Percentiles rank a stretch among this genome's conserved stretches.
phyloP scores from a whole-genome alignment of 2,329 filamentous ascomycete species.

The Paecilomyces fulvus region DNA sequence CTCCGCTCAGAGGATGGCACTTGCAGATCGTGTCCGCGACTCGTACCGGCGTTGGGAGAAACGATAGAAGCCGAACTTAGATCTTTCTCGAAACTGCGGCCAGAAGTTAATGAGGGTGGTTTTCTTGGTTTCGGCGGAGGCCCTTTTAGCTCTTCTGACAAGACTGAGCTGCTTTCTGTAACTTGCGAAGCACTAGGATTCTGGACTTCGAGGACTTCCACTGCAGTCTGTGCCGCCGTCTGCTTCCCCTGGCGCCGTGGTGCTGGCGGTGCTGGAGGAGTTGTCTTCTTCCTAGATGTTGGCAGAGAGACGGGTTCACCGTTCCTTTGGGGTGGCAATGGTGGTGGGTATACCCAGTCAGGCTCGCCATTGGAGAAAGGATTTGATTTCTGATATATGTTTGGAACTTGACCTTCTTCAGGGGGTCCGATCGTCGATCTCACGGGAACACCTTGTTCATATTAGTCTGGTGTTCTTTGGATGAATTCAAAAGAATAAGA shows the following conservation, averaged over 20 bases:
- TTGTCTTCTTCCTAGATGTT: not conserved
- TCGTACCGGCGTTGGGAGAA: not conserved
- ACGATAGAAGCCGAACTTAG: not conserved
- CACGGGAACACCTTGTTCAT: conserved; percentile 55
- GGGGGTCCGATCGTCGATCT: conserved; percentile 64
- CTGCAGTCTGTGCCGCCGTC: not conserved
- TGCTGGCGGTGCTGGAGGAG: conserved; percentile 13
- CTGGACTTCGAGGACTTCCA: not conserved
- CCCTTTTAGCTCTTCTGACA: conserved; percentile 15
- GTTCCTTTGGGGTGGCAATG: conserved; percentile 6
- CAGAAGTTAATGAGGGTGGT: conserved; percentile 38
- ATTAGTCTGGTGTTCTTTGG: conserved; percentile 6
- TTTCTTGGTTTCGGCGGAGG: conserved; percentile 57
- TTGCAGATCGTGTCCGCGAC: not conserved
- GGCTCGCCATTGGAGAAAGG: conserved; percentile 72
- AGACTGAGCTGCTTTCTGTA: not conserved
- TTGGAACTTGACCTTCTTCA: conserved; percentile 54
- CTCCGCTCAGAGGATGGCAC: not conserved
- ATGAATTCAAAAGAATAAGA: not conserved
- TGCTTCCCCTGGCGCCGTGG: conserved; percentile 14
- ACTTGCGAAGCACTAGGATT: not conserved
- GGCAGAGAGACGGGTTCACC: conserved; percentile 1
- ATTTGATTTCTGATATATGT: conserved; percentile 67
- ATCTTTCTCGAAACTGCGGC: not conserved
- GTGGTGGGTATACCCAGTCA: conserved; percentile 62